Base-by-base conservation (phyloP, 305 asterid species). In the Fraxinus sp. region DNA sequence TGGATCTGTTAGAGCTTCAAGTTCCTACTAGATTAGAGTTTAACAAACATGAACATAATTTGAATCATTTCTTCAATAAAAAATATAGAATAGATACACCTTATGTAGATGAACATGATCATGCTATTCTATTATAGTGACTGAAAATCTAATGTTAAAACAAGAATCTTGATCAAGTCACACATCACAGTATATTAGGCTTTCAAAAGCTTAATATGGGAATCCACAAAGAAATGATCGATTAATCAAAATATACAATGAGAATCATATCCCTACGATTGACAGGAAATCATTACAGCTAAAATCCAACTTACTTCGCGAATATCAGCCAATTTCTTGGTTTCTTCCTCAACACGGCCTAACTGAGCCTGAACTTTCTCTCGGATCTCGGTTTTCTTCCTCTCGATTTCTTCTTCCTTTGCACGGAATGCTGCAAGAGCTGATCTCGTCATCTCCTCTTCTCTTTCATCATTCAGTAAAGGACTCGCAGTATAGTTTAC, bases 1-100 rank as follows among this genome's bases (percentile, higher is more conserved):
- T n/a, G 97, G 98, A 90, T 95, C 98, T 24, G 85, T 90, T 79
- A 95, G 85, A 3, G 91, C 93, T 82, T 95, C 97, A 37, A 95
- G 87, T 83, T 92, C 97, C 97, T 94, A 80, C 77, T 80, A 86
- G 92, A 85, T 86, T 46, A 78, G 68, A 75, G 75, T 43, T 76
- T 39, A 22, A 18, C 71, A 82, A 33, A 66, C 16, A 39, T 6
- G 81, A 70, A 79, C 36, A 52, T 18, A 26, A 71, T 18, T 35
- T 39, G 18, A 24, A 33, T 49, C 2, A 77, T 20, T n/a, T 30
- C 55, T 6, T 28, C 13, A 24, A 77, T 13, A 43, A 30, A 14
- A 28, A 28, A 68, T 68, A 9, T 10, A 62, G 14, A 62, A 62
- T 24, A 62, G 14, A 62, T 0, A 59, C 11, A 20, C 28, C 10